Percentiles rank a stretch among this genome's conserved stretches.
Conservation (phyloP, 2,329 filamentous ascomycete species). For the Xylariaceae sp. region DNA sequence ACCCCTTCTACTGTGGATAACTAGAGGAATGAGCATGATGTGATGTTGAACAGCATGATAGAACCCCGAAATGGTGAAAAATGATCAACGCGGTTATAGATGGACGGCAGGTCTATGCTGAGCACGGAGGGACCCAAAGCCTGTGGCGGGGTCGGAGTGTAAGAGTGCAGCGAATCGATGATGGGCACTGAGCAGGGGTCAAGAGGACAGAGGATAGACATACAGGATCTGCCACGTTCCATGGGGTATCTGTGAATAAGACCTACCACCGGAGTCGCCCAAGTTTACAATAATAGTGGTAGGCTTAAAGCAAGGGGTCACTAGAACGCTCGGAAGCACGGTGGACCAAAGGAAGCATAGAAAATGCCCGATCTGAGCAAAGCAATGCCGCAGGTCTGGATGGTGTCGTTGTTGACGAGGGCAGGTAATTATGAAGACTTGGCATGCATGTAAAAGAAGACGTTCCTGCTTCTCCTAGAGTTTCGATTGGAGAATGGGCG, state of each 20-base stretch:
- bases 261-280: constrained; percentile 17
- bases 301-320: constrained; percentile 22
- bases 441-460: constrained; percentile 35
- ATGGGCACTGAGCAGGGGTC: constrained; percentile 29
- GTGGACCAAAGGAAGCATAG: constrained; percentile 36
- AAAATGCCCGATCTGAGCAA: constrained; percentile 31
- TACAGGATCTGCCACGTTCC: constrained; percentile 25
- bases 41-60: constrained; percentile 33
- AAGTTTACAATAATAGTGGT: constrained; percentile 26
- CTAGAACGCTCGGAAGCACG: constrained; percentile 31
- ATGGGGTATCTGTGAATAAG: constrained; percentile 17
- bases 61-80: constrained; percentile 31
- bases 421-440: constrained; percentile 32
- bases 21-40: constrained; percentile 35
- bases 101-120: constrained; percentile 32
- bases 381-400: constrained; percentile 22
- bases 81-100: constrained; percentile 34
- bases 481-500: constrained; percentile 33
- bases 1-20: constrained; percentile 32
- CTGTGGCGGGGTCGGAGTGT: constrained; percentile 35
- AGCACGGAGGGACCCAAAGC: constrained; percentile 30
- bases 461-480: constrained; percentile 26
- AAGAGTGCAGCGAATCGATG: constrained; percentile 25
- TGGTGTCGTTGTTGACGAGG: constrained; percentile 23
- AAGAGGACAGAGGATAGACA: constrained; percentile 27